Evolutionary conservation across 2,329 filamentous ascomycete genomes (phyloP).

Genomic region (Ceratocystis diversiconidia): DNA sequence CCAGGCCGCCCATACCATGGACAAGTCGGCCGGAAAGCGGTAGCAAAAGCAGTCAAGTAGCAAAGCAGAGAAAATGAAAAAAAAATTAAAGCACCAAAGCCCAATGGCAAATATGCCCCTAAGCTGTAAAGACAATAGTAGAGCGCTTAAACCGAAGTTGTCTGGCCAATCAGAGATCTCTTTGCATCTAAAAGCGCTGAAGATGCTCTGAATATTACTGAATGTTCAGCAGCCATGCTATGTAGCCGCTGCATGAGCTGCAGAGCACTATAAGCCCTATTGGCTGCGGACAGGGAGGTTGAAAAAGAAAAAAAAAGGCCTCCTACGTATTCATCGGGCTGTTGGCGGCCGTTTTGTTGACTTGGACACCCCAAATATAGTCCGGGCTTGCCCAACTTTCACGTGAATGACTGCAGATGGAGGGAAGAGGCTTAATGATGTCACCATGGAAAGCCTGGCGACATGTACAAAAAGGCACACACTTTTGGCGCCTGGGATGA

Average conservation of each 20-base stretch:
- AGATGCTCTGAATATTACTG: background rate
- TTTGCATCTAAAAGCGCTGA: background rate
- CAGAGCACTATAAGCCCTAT: too few species aligned
- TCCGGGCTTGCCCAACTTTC: too few species aligned
- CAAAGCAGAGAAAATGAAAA: background rate
- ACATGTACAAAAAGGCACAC: too few species aligned
- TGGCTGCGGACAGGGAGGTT: too few species aligned
- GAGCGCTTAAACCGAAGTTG: background rate
- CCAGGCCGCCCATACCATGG: background rate
- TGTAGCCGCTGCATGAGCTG: background rate
- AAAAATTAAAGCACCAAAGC: constrained; percentile 22
- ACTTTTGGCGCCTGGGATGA: background rate
- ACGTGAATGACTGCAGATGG: too few species aligned
- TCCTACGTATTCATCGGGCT: too few species aligned
- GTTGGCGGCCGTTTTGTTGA: too few species aligned
- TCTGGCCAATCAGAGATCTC: background rate
- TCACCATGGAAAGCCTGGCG: background rate
- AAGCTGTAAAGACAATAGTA: too few species aligned
- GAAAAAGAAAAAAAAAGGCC: too few species aligned
- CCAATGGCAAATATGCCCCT: too few species aligned
- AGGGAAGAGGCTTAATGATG: background rate
- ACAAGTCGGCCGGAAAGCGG: background rate
- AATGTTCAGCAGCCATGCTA: background rate
- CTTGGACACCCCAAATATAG: too few species aligned
- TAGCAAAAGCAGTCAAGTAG: background rate